Evolutionary conservation across 805 yeast genomes (phyloP), one percentile per base, ranked within the genome.

Genomic region (Cyberlindnera samutprakarnensis): DNA sequence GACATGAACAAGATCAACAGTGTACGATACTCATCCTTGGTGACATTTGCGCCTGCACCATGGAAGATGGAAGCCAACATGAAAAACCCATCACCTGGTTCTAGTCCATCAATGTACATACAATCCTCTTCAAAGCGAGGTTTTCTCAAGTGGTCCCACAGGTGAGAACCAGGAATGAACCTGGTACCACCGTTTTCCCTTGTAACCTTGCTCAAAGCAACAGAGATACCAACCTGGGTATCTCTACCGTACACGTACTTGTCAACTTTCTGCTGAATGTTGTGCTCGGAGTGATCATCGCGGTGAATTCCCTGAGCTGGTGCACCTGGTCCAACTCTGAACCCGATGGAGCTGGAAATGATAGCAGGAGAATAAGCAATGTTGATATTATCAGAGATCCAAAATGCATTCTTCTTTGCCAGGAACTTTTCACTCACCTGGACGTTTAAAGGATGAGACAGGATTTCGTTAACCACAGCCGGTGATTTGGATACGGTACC

Each of bases 161-260:
- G 39, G 36, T 56, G 62, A n/a, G 61, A 55, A 6, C 61, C 61
- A 4, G 57, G 51, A 22, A 56, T 48, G 27, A 53, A 51, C 30
- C 58, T 40, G 4, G 59, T 54, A 14, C 55, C 57, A 4, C 57
- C 59, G 37, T 53, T 54, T 14, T 28, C 46, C 25, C 41, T 49
- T 5, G 26, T 16, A 6, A 29, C 27, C 7, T 23, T 29, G 13
- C 31, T 29, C 16, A 29, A 24, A 7, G 31, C 31, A 17, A 29
- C 31, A 14, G 31, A 29, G 15, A 29, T 29, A 23, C 31, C 31
- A n/a, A 29, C 31, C 14, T 29, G 31, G 2, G 31, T 29, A 11
- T 29, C 31, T n/a, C 27, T 16, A 13, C 31, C 31, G 16, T 29
- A 29, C 14, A 7, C 14, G 13, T 29, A 29, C 6, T 21, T 12